Evolutionary conservation across 2,329 filamentous ascomycete genomes (phyloP).

Genomic region (Scedosporium dehoogii): DNA sequence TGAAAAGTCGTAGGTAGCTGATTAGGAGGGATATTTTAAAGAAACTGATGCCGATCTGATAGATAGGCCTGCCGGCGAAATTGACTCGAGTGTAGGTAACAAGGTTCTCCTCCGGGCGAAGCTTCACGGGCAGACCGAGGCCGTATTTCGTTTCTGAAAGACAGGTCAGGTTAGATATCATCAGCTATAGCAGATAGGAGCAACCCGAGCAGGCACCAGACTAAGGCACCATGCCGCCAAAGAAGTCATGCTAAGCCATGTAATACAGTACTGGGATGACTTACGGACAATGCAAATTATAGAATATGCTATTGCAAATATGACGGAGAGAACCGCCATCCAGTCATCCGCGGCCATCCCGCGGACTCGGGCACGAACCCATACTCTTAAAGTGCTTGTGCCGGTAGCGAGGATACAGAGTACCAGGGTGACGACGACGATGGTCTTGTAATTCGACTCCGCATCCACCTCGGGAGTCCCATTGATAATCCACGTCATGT

Average conservation of each 20-base stretch:
- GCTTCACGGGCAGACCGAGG: constrained; percentile 34
- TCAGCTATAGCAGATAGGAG: too few relatives aligned
- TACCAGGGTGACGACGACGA: constrained; percentile 35
- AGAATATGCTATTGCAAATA: constrained; percentile 38
- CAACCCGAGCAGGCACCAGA: too few relatives aligned
- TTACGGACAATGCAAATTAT: constrained; percentile 31
- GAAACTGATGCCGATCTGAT: constrained; percentile 43
- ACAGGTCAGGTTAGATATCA: background rate
- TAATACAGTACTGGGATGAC: background rate
- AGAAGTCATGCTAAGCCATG: too few relatives aligned
- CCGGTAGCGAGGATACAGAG: constrained; percentile 31
- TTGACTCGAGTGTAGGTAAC: constrained; percentile 38
- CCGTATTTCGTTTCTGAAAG: constrained; percentile 40
- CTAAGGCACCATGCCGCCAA: too few relatives aligned
- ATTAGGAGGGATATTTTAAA: constrained; percentile 46
- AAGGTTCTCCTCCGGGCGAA: constrained; percentile 31
- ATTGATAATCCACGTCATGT: constrained; percentile 42
- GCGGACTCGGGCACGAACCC: constrained; percentile 28
- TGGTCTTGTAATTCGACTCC: constrained; percentile 35
- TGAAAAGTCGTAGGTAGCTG: constrained; percentile 40
- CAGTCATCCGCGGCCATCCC: constrained; percentile 38
- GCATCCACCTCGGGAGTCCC: constrained; percentile 34
- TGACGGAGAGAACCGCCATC: constrained; percentile 26
- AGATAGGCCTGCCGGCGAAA: constrained; percentile 42
- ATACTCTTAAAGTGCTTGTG: constrained; percentile 30